A percentile compares a stretch with the other conserved stretches of the same genome.
phyloP scores from a whole-genome alignment of 148 eudicot species.

The Limonium bicolor region DNA sequence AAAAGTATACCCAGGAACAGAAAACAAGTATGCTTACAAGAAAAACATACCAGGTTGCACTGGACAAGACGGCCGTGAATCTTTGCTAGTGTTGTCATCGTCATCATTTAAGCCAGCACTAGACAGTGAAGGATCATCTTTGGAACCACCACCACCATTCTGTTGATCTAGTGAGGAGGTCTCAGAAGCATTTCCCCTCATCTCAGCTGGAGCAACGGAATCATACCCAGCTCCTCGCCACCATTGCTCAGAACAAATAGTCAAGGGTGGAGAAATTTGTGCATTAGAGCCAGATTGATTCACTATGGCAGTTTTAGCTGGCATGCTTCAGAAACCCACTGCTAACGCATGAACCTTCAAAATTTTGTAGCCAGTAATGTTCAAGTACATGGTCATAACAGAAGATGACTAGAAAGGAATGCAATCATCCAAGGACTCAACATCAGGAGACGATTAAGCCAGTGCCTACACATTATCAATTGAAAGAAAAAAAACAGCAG shows the following conservation, averaged over 20 bases:
- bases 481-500: too few relatives aligned
- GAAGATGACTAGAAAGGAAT: too few relatives aligned
- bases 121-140: slow-evolving; percentile 44
- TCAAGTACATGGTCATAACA: too few relatives aligned
- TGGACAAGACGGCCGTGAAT: slow-evolving; percentile 24
- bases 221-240: slow-evolving; percentile 39
- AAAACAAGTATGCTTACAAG: too few relatives aligned
- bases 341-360: not conserved
- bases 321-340: slow-evolving; percentile 45
- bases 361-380: too few relatives aligned
- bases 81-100: slow-evolving; percentile 39
- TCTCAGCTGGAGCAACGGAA: slow-evolving; percentile 19
- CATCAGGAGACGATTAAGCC: too few relatives aligned
- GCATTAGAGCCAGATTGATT: slow-evolving; percentile 15
- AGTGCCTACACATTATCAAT: too few relatives aligned
- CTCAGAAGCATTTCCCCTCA: slow-evolving; percentile 33
- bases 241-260: slow-evolving; percentile 48
- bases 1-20: too few relatives aligned
- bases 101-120: slow-evolving; percentile 37
- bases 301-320: slow-evolving; percentile 27
- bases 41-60: slow-evolving; percentile 25
- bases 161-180: slow-evolving; percentile 32
- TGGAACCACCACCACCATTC: slow-evolving; percentile 14
- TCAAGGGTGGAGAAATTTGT: slow-evolving; percentile 19
- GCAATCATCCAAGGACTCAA: too few relatives aligned